Evolutionary conservation across 345 rosid genomes (phyloP), one percentile per base, ranked within the genome.

Genomic region (Mallotus nudiflorus): DNA sequence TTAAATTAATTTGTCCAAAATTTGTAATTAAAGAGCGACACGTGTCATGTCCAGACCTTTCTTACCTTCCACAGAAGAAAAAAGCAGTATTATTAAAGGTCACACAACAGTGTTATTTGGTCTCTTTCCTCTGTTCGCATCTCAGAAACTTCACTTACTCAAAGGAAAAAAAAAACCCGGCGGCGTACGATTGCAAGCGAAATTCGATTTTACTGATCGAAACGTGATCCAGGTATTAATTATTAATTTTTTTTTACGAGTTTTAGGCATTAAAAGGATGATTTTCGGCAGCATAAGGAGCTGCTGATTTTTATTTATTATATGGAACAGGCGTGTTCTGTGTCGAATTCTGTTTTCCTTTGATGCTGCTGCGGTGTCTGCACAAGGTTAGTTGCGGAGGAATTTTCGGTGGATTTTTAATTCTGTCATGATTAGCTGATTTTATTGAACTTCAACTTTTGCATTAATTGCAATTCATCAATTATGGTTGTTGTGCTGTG

Each of bases 381-480:
- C 39, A 54, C 37, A 65, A 37, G 68, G 68, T 65, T 65, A 9
- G 68, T 65, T 65, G n/a, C n/a, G n/a, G n/a, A n/a, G n/a, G n/a
- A n/a, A n/a, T n/a, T n/a, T n/a, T n/a, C n/a, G n/a, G n/a, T 48
- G 20, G 40, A 46, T 4, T 15, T 63, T 15, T 24, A 42, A 6
- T 25, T 9, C n/a, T 40, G 8, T 45, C n/a, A 3, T 61, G 16
- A 20, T 61, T 40, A 3, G 14, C 16, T 42, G 56, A n/a, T 60
- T 35, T 63, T 63, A 16, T 24, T 24, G 49, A 28, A 63, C 42
- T 12, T 5, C 24, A 25, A 9, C 46, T 9, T 42, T 3, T 42
- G 39, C 3, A 8, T 49, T 27, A 16, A 27, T 44, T n/a, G n/a
- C n/a, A n/a, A n/a, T n/a, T n/a, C n/a, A n/a, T n/a, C n/a, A n/a